Evolutionary conservation across 305 asterid genomes (phyloP), one percentile per base, ranked within the genome.

Genomic region (Fraxinus floribunda): DNA sequence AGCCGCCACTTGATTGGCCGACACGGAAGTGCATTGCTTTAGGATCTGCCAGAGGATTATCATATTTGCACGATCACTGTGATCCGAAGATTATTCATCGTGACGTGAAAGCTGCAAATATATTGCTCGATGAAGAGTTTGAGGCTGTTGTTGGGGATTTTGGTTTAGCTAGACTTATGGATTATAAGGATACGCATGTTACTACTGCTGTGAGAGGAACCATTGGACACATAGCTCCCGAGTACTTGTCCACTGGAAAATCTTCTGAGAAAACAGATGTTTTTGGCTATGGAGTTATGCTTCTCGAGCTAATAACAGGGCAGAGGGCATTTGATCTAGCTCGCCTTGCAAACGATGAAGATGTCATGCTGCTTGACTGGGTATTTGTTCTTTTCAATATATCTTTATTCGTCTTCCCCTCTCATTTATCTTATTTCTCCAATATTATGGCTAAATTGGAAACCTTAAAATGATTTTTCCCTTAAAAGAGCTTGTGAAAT

Each of bases 91-190:
- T 91, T 62, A 91, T 91, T 24, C 94, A 91, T 39, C 91, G 94
- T 2, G 94, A 91, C 49, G 94, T 91, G 77, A 91, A 91, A 79
- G 94, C 94, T 81, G 94, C 94, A 15, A 91, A 91, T 79, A 91
- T 91, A 82, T 79, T 91, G 68, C 86, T 91, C 2, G 94, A 91
- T 1, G 92, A 91, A 76, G 94, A 88, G 84, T 91, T 89, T 76
- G 94, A 91, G 86, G 94, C 94, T 0, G 94, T 91, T 7, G 94
- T 91, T 1, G 94, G 94, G 70, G 94, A 91, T 85, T 91, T 91
- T 35, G 94, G 94, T 16, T 82, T 91, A 87, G 94, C 94, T 64
- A 91, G 87, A 84, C 90, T 91, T 36, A 91, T 91, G 94, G 92
- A 91, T 78, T 91, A 91, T 68, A 91, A 91, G 86, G 94, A 91